Percentiles rank a stretch among this genome's conserved stretches.
Conservation (phyloP, 768 basidiomycete species). For the Rhodosporidiobolus sp. region DNA sequence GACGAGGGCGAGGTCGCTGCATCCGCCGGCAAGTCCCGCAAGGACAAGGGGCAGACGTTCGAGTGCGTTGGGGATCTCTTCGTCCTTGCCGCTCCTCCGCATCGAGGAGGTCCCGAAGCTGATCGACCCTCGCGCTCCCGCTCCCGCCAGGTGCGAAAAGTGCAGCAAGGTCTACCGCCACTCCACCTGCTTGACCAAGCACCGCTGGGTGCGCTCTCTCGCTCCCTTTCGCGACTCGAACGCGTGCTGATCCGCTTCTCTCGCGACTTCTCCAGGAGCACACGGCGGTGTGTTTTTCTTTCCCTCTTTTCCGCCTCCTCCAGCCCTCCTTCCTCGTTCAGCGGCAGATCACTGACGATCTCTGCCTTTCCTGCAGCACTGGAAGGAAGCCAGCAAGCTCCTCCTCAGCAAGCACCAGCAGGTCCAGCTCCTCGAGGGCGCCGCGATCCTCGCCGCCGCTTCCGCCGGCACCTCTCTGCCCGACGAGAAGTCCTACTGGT, state of each 20-base stretch:
- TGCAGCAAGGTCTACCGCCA: constrained; percentile 78
- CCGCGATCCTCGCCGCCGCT: constrained; percentile 73
- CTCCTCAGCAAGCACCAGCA: constrained; percentile 94
- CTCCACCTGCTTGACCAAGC: constrained; percentile 91
- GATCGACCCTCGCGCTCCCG: not conserved
- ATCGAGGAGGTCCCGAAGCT: not conserved
- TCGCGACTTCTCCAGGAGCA: constrained; percentile 26
- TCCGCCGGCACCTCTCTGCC: constrained; percentile 80
- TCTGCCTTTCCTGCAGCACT: constrained; percentile 61
- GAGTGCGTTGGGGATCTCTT: constrained; percentile 15
- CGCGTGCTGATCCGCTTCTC: not conserved
- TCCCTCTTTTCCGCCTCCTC: not conserved
- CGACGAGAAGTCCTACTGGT: constrained; percentile 84
- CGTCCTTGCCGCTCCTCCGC: not conserved
- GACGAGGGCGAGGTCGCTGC: not conserved
- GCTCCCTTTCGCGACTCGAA: not conserved
- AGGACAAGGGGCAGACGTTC: constrained; percentile 80
- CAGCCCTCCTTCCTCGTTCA: not conserved
- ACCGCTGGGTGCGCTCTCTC: constrained; percentile 72
- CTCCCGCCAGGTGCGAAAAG: constrained; percentile 68
- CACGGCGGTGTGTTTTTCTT: constrained; percentile 23
- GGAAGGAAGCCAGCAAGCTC: constrained; percentile 87
- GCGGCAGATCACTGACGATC: too few species aligned
- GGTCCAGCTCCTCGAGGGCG: constrained; percentile 94
- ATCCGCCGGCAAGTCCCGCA: constrained; percentile 45